A percentile compares a stretch with the other conserved stretches of the same genome.
These are phyloP conservation scores for Desmodesmus armatus DNA, from an alignment of 139 green algal species.

Conservation along the genomic window DNA sequence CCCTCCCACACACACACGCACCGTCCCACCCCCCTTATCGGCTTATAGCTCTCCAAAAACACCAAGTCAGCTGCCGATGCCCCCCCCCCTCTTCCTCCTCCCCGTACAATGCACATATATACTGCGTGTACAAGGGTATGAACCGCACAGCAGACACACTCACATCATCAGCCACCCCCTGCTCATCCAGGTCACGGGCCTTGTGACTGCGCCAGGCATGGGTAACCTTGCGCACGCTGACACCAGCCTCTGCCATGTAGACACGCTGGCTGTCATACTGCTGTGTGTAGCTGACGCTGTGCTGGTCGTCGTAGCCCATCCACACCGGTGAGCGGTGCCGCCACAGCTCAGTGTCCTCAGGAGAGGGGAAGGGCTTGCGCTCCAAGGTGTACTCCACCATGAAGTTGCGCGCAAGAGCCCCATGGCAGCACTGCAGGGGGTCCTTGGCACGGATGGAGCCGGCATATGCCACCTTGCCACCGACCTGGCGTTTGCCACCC, in stretches of 20 bases:
- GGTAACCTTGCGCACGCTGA: background rate
- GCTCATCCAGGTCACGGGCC: background rate
- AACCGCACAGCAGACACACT: no score
- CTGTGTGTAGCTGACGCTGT: constrained; percentile 17
- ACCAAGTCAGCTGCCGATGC: no score
- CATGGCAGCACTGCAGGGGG: constrained; percentile 14
- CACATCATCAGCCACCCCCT: background rate
- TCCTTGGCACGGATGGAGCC: background rate
- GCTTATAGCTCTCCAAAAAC: no score
- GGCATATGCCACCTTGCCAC: constrained; percentile 10
- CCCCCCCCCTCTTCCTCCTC: no score
- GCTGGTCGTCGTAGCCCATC: background rate
- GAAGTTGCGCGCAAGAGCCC: background rate
- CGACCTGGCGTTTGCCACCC: constrained; percentile 21
- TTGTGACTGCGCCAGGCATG: constrained; percentile 2
- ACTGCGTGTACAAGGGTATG: background rate
- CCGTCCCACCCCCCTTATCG: no score
- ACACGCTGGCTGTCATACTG: background rate
- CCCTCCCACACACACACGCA: no score
- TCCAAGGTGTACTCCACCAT: constrained; percentile 11
- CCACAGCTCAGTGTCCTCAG: background rate
- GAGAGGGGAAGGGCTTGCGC: background rate
- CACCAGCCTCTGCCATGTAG: background rate
- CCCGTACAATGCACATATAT: no score
- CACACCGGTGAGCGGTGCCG: constrained; percentile 2